Percentiles rank a stretch among this genome's conserved stretches.
Evolutionary conservation across 2,329 filamentous ascomycete genomes (phyloP).

Genomic region (Furcasterigmium sp.): DNA sequence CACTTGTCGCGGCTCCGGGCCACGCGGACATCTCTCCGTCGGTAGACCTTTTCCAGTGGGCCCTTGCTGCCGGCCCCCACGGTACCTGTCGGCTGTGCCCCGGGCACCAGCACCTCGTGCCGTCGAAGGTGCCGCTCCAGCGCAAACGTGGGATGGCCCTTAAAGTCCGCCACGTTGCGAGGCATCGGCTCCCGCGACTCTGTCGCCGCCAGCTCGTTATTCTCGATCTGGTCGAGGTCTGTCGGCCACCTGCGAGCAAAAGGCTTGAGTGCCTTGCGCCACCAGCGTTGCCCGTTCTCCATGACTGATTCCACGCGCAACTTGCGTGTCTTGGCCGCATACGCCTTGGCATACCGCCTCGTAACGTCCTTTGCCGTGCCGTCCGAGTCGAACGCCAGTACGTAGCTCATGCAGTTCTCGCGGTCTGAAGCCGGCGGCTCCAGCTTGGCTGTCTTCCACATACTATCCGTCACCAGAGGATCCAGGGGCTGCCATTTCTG

Average conservation of each 20-base stretch:
- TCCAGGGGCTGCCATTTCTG: constrained; percentile 93
- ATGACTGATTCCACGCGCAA: constrained; percentile 64
- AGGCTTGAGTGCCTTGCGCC: constrained; percentile 42
- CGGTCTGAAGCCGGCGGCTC: constrained; percentile 79
- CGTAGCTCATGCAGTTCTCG: constrained; percentile 76
- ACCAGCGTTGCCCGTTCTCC: constrained; percentile 47
- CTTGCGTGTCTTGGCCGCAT: constrained; percentile 83
- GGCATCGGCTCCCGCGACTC: constrained; percentile 80
- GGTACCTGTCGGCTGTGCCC: constrained; percentile 67
- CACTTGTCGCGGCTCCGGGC: constrained; percentile 81
- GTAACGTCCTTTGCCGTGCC: constrained; percentile 80
- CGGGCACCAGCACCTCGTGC: constrained; percentile 76
- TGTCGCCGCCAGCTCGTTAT: constrained; percentile 65
- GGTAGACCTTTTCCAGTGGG: constrained; percentile 71
- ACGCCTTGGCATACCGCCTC: constrained; percentile 78
- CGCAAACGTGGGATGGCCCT: constrained; percentile 77
- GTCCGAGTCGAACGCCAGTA: constrained; percentile 78
- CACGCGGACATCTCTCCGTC: constrained; percentile 71
- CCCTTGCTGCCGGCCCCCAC: constrained; percentile 62
- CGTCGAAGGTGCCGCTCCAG: constrained; percentile 78
- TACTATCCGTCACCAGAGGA: constrained; percentile 69
- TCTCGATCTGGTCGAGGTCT: constrained; percentile 80
- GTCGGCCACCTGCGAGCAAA: constrained; percentile 37
- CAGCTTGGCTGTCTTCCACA: constrained; percentile 69
- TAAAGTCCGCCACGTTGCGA: constrained; percentile 80